phyloP scores from a whole-genome alignment of 352 stramenopile genomes.

The Pythium rhizo-oryzae region DNA sequence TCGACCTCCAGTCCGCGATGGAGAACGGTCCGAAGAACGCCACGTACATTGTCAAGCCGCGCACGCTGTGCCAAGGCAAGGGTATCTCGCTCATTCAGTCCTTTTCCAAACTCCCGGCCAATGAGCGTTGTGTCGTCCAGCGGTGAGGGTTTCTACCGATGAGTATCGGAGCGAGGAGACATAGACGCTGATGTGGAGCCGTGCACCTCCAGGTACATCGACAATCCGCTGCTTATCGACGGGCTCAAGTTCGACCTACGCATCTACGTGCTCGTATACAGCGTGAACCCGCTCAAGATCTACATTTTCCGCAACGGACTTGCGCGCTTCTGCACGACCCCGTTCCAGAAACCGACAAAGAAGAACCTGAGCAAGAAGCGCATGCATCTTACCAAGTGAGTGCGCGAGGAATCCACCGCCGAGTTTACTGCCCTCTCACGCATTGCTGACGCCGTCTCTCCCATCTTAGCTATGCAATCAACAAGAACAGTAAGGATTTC shows the following conservation, averaged over 20 bases:
- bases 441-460: background rate
- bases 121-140: slow-evolving; percentile 47
- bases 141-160: slow-evolving; percentile 17
- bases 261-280: slow-evolving; percentile 79
- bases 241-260: slow-evolving; percentile 95
- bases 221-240: slow-evolving; percentile 91
- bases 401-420: background rate
- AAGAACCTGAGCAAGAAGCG: slow-evolving; percentile 44
- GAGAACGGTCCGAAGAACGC: slow-evolving; percentile 37
- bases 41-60: slow-evolving; percentile 50
- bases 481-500: slow-evolving; percentile 48
- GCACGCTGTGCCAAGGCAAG: slow-evolving; percentile 47
- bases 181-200: too few relatives aligned
- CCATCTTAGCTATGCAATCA: slow-evolving; percentile 44
- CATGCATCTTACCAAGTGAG: slow-evolving; percentile 56
- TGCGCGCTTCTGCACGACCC: slow-evolving; percentile 74
- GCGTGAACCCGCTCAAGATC: slow-evolving; percentile 67
- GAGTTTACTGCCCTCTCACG: background rate
- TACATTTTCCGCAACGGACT: slow-evolving; percentile 90
- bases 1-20: slow-evolving; percentile 42
- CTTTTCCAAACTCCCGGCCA: slow-evolving; percentile 35
- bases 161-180: too few relatives aligned
- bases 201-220: slow-evolving; percentile 72
- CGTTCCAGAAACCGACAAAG: slow-evolving; percentile 40
- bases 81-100: slow-evolving; percentile 47